Evolutionary conservation across 1,139 yeast species (phyloP).

Genomic region (Pichia sp.): DNA sequence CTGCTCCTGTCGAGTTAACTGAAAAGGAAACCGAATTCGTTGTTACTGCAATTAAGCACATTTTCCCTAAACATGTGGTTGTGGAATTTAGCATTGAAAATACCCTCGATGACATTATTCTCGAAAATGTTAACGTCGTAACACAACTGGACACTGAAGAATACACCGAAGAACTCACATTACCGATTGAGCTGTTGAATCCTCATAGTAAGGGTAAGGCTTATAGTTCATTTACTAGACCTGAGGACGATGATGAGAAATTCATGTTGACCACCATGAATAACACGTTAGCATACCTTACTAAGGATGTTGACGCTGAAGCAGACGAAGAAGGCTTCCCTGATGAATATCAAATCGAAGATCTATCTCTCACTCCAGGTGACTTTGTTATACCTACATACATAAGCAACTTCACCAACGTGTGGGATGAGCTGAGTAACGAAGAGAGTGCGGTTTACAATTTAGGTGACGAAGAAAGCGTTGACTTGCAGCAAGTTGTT

Average conservation of each 20-base stretch:
- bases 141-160: constrained; percentile 51
- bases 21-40: constrained; percentile 93
- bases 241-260: constrained; percentile 31
- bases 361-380: constrained; percentile 70
- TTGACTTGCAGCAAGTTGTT: constrained; percentile 49
- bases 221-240: constrained; percentile 71
- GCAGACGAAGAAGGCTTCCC: constrained; percentile 81
- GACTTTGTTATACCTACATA: constrained; percentile 79
- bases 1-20: constrained; percentile 66
- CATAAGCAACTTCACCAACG: constrained; percentile 68
- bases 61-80: constrained; percentile 72
- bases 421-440: constrained; percentile 67
- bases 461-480: constrained; percentile 36
- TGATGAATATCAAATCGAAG: constrained; percentile 90
- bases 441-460: constrained; percentile 62
- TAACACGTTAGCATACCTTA: constrained; percentile 68
- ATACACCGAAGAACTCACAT: constrained; percentile 65
- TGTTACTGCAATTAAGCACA: constrained; percentile 77
- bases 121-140: constrained; percentile 76
- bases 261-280: constrained; percentile 40
- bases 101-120: constrained; percentile 71
- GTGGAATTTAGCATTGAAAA: constrained; percentile 82
- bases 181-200: constrained; percentile 67
- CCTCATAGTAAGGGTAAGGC: constrained; percentile 73
- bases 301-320: constrained; percentile 76